These are phyloP conservation scores for Puccinia hordei DNA, from an alignment of 1,284 basidiomycete species.

Conservation along the genomic window DNA sequence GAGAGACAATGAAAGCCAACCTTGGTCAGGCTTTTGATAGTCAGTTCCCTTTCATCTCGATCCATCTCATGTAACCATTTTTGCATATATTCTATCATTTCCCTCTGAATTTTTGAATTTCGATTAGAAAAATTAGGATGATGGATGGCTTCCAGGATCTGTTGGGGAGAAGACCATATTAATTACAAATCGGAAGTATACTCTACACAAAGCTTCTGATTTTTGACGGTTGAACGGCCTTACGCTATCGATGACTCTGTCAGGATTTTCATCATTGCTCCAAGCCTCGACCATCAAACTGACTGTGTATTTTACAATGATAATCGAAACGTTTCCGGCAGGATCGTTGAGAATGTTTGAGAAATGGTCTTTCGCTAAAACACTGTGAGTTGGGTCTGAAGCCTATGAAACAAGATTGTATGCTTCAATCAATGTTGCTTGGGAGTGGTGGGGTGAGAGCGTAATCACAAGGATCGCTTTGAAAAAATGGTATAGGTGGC, in stretches of 20 bases:
- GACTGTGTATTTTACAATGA: constrained; percentile 66
- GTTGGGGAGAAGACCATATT: constrained; percentile 61
- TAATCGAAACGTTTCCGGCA: constrained; percentile 59
- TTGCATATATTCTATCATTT: constrained; percentile 71
- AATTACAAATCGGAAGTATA: neutral
- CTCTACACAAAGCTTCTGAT: neutral
- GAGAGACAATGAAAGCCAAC: neutral
- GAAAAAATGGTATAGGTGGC: too few relatives aligned
- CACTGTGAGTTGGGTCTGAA: constrained; percentile 58
- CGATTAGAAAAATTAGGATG: constrained; percentile 79
- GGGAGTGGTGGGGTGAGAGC: neutral
- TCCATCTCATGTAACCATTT: constrained; percentile 67
- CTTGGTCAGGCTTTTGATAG: constrained; percentile 43
- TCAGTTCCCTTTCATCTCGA: constrained; percentile 60
- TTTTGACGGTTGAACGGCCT: constrained; percentile 42
- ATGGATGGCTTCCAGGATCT: constrained; percentile 77
- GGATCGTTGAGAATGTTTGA: constrained; percentile 59
- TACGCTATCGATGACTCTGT: constrained; percentile 65
- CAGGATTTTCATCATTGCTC: constrained; percentile 63
- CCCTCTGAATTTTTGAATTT: constrained; percentile 71
- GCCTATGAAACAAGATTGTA: neutral
- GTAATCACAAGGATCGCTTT: too few relatives aligned
- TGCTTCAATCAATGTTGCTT: neutral
- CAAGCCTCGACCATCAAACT: constrained; percentile 77
- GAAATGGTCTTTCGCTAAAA: constrained; percentile 60